phyloP scores from a whole-genome alignment of 2,329 filamentous ascomycete genomes.

The Apiospora marii region DNA sequence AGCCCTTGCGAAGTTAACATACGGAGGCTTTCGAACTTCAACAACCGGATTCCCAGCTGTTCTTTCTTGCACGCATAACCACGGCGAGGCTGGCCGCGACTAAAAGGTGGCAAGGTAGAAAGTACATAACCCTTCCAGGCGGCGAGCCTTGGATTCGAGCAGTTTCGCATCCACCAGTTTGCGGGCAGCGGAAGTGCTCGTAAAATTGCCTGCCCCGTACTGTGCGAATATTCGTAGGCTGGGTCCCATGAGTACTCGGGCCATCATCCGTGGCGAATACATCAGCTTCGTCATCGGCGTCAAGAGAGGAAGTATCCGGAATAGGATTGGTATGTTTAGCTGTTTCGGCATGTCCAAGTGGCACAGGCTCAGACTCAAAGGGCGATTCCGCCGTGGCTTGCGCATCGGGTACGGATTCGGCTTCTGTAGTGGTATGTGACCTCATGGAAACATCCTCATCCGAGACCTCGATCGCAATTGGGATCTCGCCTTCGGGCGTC shows the following conservation, averaged over 20 bases:
- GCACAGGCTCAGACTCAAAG: not conserved
- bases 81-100: not conserved
- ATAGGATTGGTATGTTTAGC: not conserved
- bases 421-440: not conserved
- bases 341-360: constrained; percentile 6
- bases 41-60: not conserved
- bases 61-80: not conserved
- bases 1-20: not conserved
- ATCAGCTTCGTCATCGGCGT: not conserved
- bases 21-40: not conserved
- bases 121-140: not conserved
- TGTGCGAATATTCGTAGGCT: not conserved
- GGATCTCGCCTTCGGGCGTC: not conserved
- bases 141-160: not conserved
- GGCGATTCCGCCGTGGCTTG: not conserved
- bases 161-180: not conserved
- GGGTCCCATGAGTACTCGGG: not conserved
- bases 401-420: not conserved
- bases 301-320: not conserved
- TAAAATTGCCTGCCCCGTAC: not conserved
- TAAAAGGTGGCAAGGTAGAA: not conserved
- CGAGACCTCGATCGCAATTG: not conserved
- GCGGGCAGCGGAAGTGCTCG: not conserved
- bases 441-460: not conserved
- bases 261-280: not conserved